Conservation (phyloP, 2,329 filamentous ascomycete species). For the Aspergillus novofumigatus region DNA sequence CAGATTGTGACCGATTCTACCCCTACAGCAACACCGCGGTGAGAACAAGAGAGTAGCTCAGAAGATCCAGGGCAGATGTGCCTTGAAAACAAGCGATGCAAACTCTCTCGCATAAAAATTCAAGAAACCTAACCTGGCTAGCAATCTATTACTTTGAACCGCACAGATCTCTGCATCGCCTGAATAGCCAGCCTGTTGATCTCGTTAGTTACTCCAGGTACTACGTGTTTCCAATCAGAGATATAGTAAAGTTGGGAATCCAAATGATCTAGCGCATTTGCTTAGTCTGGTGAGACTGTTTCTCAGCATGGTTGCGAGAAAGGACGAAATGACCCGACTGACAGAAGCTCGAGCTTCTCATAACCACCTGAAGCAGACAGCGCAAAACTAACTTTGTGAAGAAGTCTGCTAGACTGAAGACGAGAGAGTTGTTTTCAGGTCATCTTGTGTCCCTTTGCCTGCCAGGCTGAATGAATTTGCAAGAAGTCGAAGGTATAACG, state of each 20-base stretch:
- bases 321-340: background rate
- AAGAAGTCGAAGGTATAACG: background rate
- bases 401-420: background rate
- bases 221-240: background rate
- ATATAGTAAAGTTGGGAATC: background rate
- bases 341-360: background rate
- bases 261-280: background rate
- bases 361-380: background rate
- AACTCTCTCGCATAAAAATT: no score
- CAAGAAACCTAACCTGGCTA: no score
- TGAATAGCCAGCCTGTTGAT: no score
- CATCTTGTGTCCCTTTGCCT: background rate
- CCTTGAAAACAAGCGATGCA: no score
- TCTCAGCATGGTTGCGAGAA: background rate
- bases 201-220: background rate
- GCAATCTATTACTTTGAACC: no score
- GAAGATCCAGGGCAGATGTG: no score
- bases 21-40: no score
- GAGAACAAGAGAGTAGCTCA: no score
- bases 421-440: background rate
- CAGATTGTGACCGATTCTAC: no score
- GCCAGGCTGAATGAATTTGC: background rate
- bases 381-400: background rate
- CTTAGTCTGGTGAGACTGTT: background rate
- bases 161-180: no score